Conservation (phyloP, 371 early-diverging fungal species). For the Mortierella sp. region DNA sequence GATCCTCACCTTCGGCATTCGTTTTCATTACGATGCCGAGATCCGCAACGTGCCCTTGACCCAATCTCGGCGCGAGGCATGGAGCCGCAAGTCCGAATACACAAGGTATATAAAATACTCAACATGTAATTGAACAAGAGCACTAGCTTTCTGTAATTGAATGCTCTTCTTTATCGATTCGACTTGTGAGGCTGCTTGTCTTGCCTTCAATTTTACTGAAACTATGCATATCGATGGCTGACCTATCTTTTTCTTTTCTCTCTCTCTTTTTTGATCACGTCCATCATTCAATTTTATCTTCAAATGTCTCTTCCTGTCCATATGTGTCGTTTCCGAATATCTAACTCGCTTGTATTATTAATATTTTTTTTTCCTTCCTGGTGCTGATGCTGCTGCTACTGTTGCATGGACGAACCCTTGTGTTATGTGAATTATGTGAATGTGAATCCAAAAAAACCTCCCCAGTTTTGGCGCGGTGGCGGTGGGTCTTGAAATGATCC, state of each 20-base stretch:
- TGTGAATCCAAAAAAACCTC: background rate
- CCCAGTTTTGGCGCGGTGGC: conserved; percentile 77
- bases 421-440: background rate
- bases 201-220: conserved; percentile 3
- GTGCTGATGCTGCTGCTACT: background rate
- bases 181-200: background rate
- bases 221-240: conserved; percentile 7
- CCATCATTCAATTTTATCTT: background rate
- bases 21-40: conserved; percentile 43
- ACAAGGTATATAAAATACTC: conserved; percentile 16
- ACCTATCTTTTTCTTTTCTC: background rate
- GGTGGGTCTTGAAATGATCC: conserved; percentile 75
- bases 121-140: background rate
- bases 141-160: background rate
- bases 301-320: conserved; percentile 8
- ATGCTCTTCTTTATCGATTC: background rate
- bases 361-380: background rate
- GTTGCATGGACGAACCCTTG: background rate
- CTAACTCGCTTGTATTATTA: background rate
- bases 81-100: conserved; percentile 34
- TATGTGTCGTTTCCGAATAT: conserved; percentile 3
- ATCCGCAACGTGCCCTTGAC: conserved; percentile 34
- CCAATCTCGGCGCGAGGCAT: conserved; percentile 44
- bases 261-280: background rate
- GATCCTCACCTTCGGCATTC: conserved; percentile 41